These are phyloP conservation scores for Pseudonectria buxi DNA, from an alignment of 2,329 filamentous ascomycete genomes.

Conservation along the genomic window DNA sequence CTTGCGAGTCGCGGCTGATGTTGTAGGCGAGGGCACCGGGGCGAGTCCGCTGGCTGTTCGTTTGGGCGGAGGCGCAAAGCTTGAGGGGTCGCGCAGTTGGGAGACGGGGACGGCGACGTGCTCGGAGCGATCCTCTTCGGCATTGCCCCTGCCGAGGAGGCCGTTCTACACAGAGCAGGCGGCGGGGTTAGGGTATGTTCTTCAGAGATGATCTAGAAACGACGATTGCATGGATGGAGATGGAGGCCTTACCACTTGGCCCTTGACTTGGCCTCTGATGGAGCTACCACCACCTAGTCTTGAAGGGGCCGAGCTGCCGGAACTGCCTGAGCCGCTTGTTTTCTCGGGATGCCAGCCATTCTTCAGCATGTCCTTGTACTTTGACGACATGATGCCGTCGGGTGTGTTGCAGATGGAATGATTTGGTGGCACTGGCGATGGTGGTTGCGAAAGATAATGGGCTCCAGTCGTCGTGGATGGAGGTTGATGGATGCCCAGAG, in stretches of 20 bases:
- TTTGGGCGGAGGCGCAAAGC: conserved; percentile 77
- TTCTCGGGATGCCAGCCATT: conserved; percentile 49
- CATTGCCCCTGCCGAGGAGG: conserved; percentile 37
- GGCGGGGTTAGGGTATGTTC: too few relatives aligned
- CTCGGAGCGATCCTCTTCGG: conserved; percentile 20
- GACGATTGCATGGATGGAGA: not conserved
- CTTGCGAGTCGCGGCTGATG: conserved; percentile 16
- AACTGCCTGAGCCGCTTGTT: conserved; percentile 8
- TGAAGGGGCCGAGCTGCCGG: too few relatives aligned
- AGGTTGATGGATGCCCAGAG: not conserved
- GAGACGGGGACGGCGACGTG: conserved; percentile 55
- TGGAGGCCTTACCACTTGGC: conserved; percentile 34
- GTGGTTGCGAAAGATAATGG: not conserved
- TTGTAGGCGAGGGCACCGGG: conserved; percentile 18
- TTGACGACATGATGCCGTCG: conserved; percentile 31
- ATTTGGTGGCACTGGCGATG: not conserved
- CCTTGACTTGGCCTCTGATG: conserved; percentile 32
- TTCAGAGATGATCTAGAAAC: too few relatives aligned
- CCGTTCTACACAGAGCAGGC: conserved; percentile 39
- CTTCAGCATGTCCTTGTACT: conserved; percentile 43
- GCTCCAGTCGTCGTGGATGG: too few relatives aligned
- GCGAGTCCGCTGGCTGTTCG: conserved; percentile 35
- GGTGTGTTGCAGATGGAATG: conserved; percentile 1
- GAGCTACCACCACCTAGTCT: conserved; percentile 16
- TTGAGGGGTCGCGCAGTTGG: conserved; percentile 65